Conservation (phyloP, 495 filamentous ascomycete species). For the Trichoderma asperelloides region DNA sequence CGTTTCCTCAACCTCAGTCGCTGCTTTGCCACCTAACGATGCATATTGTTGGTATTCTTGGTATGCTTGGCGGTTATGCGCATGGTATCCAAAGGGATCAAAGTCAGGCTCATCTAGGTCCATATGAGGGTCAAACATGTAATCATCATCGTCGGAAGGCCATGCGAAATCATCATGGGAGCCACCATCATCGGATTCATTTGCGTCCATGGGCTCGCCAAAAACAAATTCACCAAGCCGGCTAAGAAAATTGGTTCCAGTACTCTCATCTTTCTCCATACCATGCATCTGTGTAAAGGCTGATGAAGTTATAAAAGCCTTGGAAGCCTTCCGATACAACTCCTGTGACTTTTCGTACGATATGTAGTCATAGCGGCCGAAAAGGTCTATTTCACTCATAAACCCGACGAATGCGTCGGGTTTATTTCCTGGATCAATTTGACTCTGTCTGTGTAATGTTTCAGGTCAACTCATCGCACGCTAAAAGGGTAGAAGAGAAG, state of each 20-base stretch:
- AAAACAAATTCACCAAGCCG: background rate
- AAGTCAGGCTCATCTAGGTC: too few relatives aligned
- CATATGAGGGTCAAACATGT: too few relatives aligned
- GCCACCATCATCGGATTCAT: too few relatives aligned
- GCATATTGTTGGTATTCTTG: too few relatives aligned
- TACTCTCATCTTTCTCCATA: too few relatives aligned
- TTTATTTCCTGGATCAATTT: background rate
- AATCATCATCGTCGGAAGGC: too few relatives aligned
- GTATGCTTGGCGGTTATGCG: too few relatives aligned
- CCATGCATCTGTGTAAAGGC: background rate
- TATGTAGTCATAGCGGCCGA: background rate
- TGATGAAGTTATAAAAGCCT: background rate
- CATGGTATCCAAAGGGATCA: too few relatives aligned
- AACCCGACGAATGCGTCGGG: background rate
- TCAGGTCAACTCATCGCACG: background rate
- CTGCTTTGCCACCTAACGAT: too few relatives aligned
- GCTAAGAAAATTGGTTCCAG: too few relatives aligned
- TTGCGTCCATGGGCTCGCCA: background rate
- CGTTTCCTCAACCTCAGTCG: too few relatives aligned
- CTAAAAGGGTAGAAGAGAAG: background rate
- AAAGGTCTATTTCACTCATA: background rate
- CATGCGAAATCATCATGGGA: too few relatives aligned
- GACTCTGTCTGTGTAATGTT: background rate
- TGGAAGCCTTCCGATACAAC: background rate
- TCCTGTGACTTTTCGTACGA: background rate